phyloP scores from a whole-genome alignment of 2,329 filamentous ascomycete species.

The Fusarium camptoceras region DNA sequence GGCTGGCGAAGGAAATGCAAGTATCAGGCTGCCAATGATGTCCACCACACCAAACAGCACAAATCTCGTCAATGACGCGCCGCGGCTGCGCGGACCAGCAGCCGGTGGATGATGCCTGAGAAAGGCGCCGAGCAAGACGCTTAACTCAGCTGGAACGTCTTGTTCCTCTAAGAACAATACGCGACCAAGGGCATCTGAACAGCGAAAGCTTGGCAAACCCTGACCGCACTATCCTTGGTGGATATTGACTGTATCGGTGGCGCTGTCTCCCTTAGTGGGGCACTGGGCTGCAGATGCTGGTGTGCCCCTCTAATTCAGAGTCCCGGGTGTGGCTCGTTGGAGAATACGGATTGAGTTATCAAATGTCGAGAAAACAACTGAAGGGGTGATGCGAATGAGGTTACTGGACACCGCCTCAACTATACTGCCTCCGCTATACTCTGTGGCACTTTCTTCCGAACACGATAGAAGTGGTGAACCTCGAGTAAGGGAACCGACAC shows the following conservation, averaged over 20 bases:
- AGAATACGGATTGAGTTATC: constrained; percentile 9
- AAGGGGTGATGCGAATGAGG: constrained; percentile 22
- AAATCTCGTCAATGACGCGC: constrained; percentile 40
- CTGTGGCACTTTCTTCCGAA: constrained; percentile 14
- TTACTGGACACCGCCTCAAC: constrained; percentile 7
- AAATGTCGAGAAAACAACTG: constrained; percentile 35
- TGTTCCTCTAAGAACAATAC: constrained; percentile 23
- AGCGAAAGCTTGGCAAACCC: constrained; percentile 42
- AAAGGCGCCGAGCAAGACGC: constrained; percentile 38
- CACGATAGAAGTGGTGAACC: constrained; percentile 31
- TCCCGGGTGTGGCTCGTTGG: constrained; percentile 33
- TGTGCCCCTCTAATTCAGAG: constrained; percentile 42
- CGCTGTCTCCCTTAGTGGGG: constrained; percentile 40
- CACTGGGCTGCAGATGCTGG: constrained; percentile 32
- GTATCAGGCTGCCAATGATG: constrained; percentile 16
- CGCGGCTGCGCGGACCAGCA: constrained; percentile 30
- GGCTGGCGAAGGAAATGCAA: constrained; percentile 33
- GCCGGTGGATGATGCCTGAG: constrained; percentile 38
- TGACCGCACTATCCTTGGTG: constrained; percentile 41
- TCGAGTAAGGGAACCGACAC: constrained; percentile 35
- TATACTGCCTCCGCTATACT: constrained; percentile 18
- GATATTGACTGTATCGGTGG: constrained; percentile 29
- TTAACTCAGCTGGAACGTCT: constrained; percentile 44
- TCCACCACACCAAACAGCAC: constrained; percentile 27
- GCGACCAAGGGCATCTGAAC: constrained; percentile 26